These are phyloP conservation scores for Fusarium piperis DNA, from an alignment of 2,329 filamentous ascomycete species.

Conservation along the genomic window DNA sequence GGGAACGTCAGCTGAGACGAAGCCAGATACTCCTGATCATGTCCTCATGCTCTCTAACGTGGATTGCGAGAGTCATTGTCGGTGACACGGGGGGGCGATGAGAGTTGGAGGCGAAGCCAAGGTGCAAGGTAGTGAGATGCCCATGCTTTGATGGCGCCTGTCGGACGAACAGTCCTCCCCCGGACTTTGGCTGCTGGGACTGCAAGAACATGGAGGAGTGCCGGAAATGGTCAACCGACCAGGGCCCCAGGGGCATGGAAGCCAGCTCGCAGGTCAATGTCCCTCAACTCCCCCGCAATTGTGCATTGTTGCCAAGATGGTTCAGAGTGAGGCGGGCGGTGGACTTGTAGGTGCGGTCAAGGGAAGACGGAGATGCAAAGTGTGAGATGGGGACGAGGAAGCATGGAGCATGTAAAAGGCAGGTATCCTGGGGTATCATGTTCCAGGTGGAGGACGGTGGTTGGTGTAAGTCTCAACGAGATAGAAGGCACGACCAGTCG, in stretches of 20 bases:
- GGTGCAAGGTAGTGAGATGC: conserved; percentile 5
- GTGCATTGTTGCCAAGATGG: conserved; percentile 31
- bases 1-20: conserved; percentile 16
- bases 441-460: conserved; percentile 1
- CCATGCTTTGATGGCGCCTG: conserved; percentile 14
- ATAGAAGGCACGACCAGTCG: conserved; percentile 16
- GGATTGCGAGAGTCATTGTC: background rate
- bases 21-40: background rate
- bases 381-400: conserved; percentile 7
- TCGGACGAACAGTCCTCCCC: conserved; percentile 26
- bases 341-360: conserved; percentile 10
- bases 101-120: background rate
- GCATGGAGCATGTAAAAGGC: background rate
- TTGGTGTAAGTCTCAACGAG: conserved; percentile 13
- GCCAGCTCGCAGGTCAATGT: conserved; percentile 1
- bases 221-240: conserved; percentile 9
- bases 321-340: conserved; percentile 15
- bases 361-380: background rate
- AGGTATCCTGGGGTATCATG: background rate
- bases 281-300: conserved; percentile 31
- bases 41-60: background rate
- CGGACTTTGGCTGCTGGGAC: conserved; percentile 23
- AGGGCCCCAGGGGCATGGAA: conserved; percentile 1
- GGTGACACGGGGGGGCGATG: background rate
- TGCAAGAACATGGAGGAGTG: conserved; percentile 11